phyloP scores from a whole-genome alignment of 305 asterid genomes.

The Lippia alba region DNA sequence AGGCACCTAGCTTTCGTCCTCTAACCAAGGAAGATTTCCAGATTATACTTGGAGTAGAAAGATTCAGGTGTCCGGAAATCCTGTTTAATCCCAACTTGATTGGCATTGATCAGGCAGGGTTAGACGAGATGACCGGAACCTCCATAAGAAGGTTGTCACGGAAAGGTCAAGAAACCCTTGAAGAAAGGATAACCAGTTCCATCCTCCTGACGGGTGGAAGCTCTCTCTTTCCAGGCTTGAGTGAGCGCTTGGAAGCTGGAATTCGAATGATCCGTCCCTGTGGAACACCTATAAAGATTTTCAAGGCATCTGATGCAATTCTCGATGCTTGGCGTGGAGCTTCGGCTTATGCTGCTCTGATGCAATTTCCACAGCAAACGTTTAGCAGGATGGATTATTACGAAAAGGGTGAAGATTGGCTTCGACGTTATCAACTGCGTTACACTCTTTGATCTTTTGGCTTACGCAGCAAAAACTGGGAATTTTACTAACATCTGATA shows the following conservation, averaged over 20 bases:
- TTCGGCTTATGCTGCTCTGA: conserved; percentile 64
- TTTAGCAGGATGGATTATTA: conserved; percentile 82
- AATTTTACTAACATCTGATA: not conserved
- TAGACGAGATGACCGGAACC: conserved; percentile 86
- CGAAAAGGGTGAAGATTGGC: conserved; percentile 95
- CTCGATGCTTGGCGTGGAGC: conserved; percentile 99
- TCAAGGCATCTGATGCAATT: conserved; percentile 69
- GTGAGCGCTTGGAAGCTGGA: conserved; percentile 80
- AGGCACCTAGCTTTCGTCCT: conserved; percentile 84
- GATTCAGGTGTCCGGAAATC: conserved; percentile 93
- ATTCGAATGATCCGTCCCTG: conserved; percentile 82
- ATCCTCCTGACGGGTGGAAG: conserved; percentile 90
- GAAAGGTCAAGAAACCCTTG: conserved; percentile 42
- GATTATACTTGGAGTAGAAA: conserved; percentile 79
- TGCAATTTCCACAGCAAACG: conserved; percentile 68
- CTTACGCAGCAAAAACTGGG: not conserved
- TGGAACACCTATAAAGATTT: conserved; percentile 73
- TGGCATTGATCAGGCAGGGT: conserved; percentile 90
- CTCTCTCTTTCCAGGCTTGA: conserved; percentile 80
- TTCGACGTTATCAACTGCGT: conserved; percentile 61
- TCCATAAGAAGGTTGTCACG: conserved; percentile 69
- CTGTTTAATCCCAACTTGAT: conserved; percentile 77
- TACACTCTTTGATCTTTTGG: conserved; percentile 51
- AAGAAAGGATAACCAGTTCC: conserved; percentile 70
- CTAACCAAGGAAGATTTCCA: conserved; percentile 89